Base-by-base conservation (phyloP, 257 asterid genomes). In the Solanum clarkiae region DNA sequence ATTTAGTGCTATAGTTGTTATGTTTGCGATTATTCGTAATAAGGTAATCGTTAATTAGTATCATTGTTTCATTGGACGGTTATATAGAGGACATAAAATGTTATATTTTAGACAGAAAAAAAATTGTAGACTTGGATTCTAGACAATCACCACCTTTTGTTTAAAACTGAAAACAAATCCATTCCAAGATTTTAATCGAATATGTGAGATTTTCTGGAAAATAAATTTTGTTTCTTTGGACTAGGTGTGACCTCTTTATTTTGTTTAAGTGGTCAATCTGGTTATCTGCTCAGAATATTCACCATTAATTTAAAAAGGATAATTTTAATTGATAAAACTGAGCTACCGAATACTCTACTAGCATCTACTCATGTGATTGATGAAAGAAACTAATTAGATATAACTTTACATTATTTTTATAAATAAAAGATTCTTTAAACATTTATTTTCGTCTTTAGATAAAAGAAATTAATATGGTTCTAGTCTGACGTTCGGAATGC, bases 61-160 rank as follows among this genome's bases (percentile, higher is more conserved):
- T 90, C 91, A 93, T 86, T 87, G 86, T 85, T 81, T 85, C 87
- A 26, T 60, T 74, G 55, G 90, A 85, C 92, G 62, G 92, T 91
- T 91, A 91, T 86, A 88, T 42, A 56, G 56, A 24, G 40, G 45
- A 17, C 63, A 56, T 6, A 85, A 62, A 74, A 63, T 85, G 84
- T 69, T 72, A 72, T 74, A 47, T 45, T 74, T 45, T 42, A 71
- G 15, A 6, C 14, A 55, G 20, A 36, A 8, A 44, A 44, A 86
- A 87, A 44, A 11, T 47, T 29, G 72, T 18, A 84, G 63, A 22
- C 86, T 81, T 60, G 45, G 90, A 90, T 87, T 87, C 90, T 71
- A 65, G 86, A 86, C 69, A 88, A 62, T 89, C 86, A 88, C 92
- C 80, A 82, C 14, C 84, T 80, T 91, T 82, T 84, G 82, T 83